Percentiles rank a stretch among this genome's conserved stretches.
Evolutionary conservation across 139 green algal genomes (phyloP).

Genomic region (Coelastrella sp.): DNA sequence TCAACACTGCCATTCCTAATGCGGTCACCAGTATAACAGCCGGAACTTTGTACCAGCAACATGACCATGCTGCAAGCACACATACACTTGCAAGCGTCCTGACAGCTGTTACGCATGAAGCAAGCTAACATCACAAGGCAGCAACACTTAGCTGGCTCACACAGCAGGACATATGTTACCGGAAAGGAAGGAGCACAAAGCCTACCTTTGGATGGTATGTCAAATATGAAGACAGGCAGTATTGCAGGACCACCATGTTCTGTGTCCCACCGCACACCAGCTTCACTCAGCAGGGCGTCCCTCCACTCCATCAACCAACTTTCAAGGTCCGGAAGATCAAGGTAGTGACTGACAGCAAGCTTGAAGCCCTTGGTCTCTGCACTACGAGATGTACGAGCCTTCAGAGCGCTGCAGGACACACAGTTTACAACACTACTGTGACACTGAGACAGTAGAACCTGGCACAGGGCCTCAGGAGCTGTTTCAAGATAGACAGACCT

Average conservation of each 20-base stretch:
- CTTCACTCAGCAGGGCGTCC: conserved; percentile 35
- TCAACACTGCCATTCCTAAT: too few species aligned
- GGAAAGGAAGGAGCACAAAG: background rate
- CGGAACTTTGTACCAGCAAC: too few species aligned
- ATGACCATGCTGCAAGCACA: too few species aligned
- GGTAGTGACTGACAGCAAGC: conserved; percentile 38
- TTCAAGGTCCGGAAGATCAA: conserved; percentile 49
- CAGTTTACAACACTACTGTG: background rate
- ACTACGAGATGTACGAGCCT: conserved; percentile 34
- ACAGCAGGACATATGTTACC: too few species aligned
- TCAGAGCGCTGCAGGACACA: conserved; percentile 42
- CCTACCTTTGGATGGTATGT: conserved; percentile 41
- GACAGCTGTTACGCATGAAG: too few species aligned
- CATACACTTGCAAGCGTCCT: too few species aligned
- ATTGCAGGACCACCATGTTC: conserved; percentile 21
- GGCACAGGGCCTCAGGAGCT: background rate
- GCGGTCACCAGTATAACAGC: too few species aligned
- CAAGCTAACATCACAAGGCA: too few species aligned
- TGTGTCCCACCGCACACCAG: conserved; percentile 42
- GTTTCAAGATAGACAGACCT: background rate
- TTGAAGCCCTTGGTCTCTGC: conserved; percentile 33
- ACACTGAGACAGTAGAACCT: too few species aligned
- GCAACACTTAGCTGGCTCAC: too few species aligned
- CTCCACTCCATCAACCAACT: conserved; percentile 39
- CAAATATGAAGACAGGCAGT: conserved; percentile 58